These are phyloP conservation scores for Talaromyces sp. DNA, from an alignment of 2,329 filamentous ascomycete species.

Conservation along the genomic window DNA sequence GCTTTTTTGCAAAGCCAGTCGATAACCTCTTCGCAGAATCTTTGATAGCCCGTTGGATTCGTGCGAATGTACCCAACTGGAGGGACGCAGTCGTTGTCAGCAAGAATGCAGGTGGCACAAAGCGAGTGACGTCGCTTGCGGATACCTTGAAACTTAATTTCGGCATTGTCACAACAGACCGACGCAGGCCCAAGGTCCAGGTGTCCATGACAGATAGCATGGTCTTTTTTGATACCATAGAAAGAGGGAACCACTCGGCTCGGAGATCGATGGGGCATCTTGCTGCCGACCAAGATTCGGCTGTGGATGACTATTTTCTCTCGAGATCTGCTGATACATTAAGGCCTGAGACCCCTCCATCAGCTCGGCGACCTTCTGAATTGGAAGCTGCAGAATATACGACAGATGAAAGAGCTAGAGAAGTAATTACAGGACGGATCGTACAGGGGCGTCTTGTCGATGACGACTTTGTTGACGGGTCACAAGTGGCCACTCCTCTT, in stretches of 20 bases:
- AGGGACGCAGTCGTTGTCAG: slow-evolving; percentile 88
- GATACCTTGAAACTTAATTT: slow-evolving; percentile 97
- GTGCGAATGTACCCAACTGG: slow-evolving; percentile 81
- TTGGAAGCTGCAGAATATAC: slow-evolving; percentile 52
- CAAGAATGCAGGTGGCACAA: slow-evolving; percentile 96
- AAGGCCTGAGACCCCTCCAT: slow-evolving; percentile 34
- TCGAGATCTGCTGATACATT: slow-evolving; percentile 24
- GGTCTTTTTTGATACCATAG: slow-evolving; percentile 63
- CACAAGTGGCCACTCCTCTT: slow-evolving; percentile 51
- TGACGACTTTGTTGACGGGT: slow-evolving; percentile 68
- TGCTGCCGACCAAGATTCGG: slow-evolving; percentile 5
- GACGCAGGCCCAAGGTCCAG: slow-evolving; percentile 46
- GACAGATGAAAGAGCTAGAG: slow-evolving; percentile 74
- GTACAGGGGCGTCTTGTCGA: slow-evolving; percentile 94
- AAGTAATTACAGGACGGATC: slow-evolving; percentile 86
- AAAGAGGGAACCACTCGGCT: slow-evolving; percentile 35
- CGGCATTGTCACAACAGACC: slow-evolving; percentile 69
- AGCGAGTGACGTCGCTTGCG: slow-evolving; percentile 90
- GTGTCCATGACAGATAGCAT: slow-evolving; percentile 70
- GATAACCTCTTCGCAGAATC: slow-evolving; percentile 97
- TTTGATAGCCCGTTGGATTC: slow-evolving; percentile 91
- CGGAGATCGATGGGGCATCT: not conserved
- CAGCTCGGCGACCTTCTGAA: slow-evolving; percentile 39
- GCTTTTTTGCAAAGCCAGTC: slow-evolving; percentile 95
- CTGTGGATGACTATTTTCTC: slow-evolving; percentile 12